These are phyloP conservation scores for Sphagnurus paluster DNA, from an alignment of 1,284 basidiomycete species.

Conservation along the genomic window DNA sequence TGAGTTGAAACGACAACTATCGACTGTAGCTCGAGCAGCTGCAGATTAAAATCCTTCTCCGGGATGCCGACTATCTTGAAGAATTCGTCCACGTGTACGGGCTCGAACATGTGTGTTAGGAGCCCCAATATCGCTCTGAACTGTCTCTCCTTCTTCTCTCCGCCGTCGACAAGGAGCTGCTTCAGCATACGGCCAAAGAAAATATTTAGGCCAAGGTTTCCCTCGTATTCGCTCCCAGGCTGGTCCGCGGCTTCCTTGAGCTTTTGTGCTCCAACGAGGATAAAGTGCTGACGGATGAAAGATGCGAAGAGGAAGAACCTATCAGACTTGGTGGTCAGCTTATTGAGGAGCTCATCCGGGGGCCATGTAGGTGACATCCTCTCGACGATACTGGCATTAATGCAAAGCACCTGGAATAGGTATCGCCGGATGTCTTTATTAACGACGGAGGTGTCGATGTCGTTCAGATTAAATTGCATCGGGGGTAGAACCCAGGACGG, in stretches of 20 bases:
- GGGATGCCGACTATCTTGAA: slow-evolving; percentile 7
- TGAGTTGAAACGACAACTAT: slow-evolving; percentile 8
- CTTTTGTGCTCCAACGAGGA: slow-evolving; percentile 13
- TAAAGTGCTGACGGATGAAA: slow-evolving; percentile 13
- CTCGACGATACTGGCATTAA: slow-evolving; percentile 15
- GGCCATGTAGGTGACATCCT: slow-evolving; percentile 17
- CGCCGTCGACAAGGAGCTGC: slow-evolving; percentile 3
- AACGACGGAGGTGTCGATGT: slow-evolving; percentile 10
- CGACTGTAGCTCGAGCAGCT: slow-evolving; percentile 9
- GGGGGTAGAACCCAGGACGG: slow-evolving; percentile 5
- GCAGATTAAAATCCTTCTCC: slow-evolving; percentile 1
- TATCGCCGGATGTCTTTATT: slow-evolving; percentile 15
- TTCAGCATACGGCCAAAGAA: slow-evolving; percentile 16
- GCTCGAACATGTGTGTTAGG: slow-evolving; percentile 10
- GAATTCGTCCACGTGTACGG: slow-evolving; percentile 6
- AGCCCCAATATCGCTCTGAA: slow-evolving; percentile 8
- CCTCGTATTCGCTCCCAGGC: slow-evolving; percentile 15
- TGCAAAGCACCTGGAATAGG: slow-evolving; percentile 15
- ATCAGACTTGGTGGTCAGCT: slow-evolving; percentile 14
- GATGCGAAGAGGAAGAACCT: slow-evolving; percentile 17
- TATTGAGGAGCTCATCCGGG: slow-evolving; percentile 15
- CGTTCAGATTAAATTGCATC: slow-evolving; percentile 12
- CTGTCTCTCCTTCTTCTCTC: slow-evolving; percentile 4
- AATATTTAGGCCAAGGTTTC: slow-evolving; percentile 15
- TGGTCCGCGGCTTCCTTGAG: slow-evolving; percentile 12